phyloP scores from a whole-genome alignment of 352 stramenopile species.

The Phytophthora pseudosyringae region DNA sequence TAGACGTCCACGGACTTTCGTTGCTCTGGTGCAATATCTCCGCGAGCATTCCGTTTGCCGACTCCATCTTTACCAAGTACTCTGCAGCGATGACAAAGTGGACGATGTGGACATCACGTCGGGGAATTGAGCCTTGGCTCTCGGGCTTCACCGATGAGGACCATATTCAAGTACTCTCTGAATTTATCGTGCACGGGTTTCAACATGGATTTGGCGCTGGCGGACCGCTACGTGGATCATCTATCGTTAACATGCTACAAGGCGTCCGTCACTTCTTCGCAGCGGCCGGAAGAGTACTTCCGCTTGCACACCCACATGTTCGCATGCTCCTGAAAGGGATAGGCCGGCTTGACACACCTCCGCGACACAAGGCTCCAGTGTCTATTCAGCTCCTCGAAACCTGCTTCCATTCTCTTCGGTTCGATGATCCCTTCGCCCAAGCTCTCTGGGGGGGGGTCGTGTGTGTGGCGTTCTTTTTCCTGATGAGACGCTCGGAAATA shows the following conservation, averaged over 20 bases:
- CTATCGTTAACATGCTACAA: no score
- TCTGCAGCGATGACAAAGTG: no score
- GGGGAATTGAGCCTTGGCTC: no score
- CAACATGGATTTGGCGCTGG: no score
- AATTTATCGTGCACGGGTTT: no score
- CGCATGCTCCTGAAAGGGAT: background rate
- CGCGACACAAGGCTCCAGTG: background rate
- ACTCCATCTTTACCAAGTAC: background rate
- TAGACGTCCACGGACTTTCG: background rate
- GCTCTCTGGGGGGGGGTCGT: background rate
- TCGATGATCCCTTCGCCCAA: background rate
- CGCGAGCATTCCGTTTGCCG: conserved; percentile 1
- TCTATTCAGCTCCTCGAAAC: background rate
- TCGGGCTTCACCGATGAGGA: no score
- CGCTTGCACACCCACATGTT: background rate
- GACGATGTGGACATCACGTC: no score
- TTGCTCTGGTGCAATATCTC: background rate
- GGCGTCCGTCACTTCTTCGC: background rate
- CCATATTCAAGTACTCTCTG: no score
- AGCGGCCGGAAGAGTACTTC: background rate
- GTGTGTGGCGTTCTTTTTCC: background rate
- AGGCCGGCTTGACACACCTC: background rate
- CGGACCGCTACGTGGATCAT: no score
- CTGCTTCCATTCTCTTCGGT: background rate
- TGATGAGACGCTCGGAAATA: background rate